A percentile compares a stretch with the other conserved stretches of the same genome.
Evolutionary conservation across 2,329 filamentous ascomycete genomes (phyloP).

Genomic region (Fusarium foetens): DNA sequence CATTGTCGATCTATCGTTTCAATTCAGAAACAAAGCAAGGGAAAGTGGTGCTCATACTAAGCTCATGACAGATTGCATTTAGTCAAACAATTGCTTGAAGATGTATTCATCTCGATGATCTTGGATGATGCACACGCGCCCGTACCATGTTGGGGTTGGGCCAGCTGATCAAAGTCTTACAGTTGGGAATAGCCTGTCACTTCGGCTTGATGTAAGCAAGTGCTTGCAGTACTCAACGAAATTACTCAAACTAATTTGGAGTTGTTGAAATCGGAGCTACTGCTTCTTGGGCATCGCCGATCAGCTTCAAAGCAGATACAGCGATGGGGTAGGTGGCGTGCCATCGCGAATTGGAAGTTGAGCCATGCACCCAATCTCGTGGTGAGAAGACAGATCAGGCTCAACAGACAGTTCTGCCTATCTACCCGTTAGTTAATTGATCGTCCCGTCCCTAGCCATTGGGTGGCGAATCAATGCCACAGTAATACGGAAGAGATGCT

Average conservation of each 20-base stretch:
- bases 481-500: not conserved
- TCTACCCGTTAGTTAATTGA: rapidly evolving
- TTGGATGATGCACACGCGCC: not conserved
- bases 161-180: not conserved
- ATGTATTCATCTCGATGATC: not conserved
- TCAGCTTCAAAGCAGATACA: not conserved
- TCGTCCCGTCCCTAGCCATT: rapidly evolving
- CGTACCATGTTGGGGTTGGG: not conserved
- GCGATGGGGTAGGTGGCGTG: not conserved
- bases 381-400: too few relatives aligned
- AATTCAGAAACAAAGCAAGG: not conserved
- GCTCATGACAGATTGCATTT: not conserved
- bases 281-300: too few relatives aligned
- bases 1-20: not conserved
- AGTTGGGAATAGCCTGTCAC: not conserved
- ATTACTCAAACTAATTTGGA: rapidly evolving
- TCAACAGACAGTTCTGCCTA: not conserved
- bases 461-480: rapidly evolving
- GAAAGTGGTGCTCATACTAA: not conserved
- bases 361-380: too few relatives aligned
- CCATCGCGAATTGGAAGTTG: not conserved
- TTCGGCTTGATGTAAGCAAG: not conserved
- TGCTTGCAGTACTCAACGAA: not conserved
- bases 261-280: not conserved
- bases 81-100: not conserved